These are phyloP conservation scores for Blastobotrys indianensis DNA, from an alignment of 1,139 yeast genomes.

Conservation along the genomic window DNA sequence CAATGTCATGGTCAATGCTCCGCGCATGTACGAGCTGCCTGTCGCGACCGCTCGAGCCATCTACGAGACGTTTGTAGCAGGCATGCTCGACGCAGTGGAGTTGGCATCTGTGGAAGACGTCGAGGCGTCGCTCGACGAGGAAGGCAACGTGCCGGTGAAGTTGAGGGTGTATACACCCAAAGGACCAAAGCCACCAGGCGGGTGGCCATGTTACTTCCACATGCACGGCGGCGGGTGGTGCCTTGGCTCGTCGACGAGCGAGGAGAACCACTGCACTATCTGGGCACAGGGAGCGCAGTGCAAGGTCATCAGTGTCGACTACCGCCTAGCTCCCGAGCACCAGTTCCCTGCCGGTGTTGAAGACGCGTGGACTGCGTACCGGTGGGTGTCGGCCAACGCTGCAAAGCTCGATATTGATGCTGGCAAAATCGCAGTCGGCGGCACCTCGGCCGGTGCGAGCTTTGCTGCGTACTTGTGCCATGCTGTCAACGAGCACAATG, in stretches of 20 bases:
- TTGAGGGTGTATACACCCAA: conserved; percentile 34
- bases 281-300: conserved; percentile 11
- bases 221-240: conserved; percentile 14
- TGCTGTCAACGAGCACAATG: background rate
- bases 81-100: background rate
- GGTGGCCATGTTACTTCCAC: conserved; percentile 12
- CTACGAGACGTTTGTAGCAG: background rate
- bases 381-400: conserved; percentile 20
- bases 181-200: conserved; percentile 9
- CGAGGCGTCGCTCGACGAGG: conserved; percentile 14
- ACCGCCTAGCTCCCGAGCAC: conserved; percentile 45
- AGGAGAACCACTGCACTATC: conserved; percentile 5
- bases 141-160: conserved; percentile 28
- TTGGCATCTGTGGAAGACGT: background rate
- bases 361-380: conserved; percentile 39
- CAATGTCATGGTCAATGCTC: background rate
- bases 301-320: conserved; percentile 30
- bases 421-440: conserved; percentile 38
- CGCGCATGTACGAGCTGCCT: background rate
- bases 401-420: conserved; percentile 31
- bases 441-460: conserved; percentile 43
- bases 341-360: conserved; percentile 46
- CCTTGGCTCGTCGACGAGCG: conserved; percentile 8
- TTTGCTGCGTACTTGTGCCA: conserved; percentile 31
- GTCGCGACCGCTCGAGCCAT: background rate